Conservation (phyloP, 2,329 filamentous ascomycete genomes). For the Scopulariopsis brevicaulis region DNA sequence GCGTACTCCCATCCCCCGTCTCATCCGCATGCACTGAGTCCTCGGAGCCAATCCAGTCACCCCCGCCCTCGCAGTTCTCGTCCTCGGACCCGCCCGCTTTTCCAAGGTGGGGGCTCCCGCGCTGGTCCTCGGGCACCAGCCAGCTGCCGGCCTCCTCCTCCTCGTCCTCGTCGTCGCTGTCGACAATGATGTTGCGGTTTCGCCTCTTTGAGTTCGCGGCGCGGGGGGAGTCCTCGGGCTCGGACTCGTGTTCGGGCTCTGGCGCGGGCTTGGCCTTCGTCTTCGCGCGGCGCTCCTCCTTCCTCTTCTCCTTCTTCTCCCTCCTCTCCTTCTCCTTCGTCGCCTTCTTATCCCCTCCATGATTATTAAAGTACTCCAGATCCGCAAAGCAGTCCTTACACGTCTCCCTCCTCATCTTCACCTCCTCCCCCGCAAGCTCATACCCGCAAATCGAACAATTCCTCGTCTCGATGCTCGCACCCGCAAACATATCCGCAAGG, state of each 20-base stretch:
- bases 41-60: constrained; percentile 63
- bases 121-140: constrained; percentile 63
- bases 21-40: constrained; percentile 52
- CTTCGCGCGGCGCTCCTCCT: background rate
- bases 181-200: constrained; percentile 42
- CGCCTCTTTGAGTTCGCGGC: background rate
- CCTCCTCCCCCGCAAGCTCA: constrained; percentile 43
- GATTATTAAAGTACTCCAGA: constrained; percentile 49
- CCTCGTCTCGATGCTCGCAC: constrained; percentile 65
- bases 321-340: constrained; percentile 11
- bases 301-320: background rate
- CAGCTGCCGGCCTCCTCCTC: constrained; percentile 55
- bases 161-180: constrained; percentile 42
- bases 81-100: constrained; percentile 78
- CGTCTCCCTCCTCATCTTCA: constrained; percentile 26
- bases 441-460: constrained; percentile 76
- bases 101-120: constrained; percentile 48
- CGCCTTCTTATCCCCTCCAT: constrained; percentile 22
- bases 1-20: constrained; percentile 39
- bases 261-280: constrained; percentile 3
- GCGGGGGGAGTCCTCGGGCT: constrained; percentile 15
- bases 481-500: constrained; percentile 75
- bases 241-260: constrained; percentile 20
- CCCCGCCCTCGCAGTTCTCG: constrained; percentile 78
- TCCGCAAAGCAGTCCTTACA: constrained; percentile 70